Evolutionary conservation across 148 eudicot genomes (phyloP).

Genomic region (Chenopodium album): DNA sequence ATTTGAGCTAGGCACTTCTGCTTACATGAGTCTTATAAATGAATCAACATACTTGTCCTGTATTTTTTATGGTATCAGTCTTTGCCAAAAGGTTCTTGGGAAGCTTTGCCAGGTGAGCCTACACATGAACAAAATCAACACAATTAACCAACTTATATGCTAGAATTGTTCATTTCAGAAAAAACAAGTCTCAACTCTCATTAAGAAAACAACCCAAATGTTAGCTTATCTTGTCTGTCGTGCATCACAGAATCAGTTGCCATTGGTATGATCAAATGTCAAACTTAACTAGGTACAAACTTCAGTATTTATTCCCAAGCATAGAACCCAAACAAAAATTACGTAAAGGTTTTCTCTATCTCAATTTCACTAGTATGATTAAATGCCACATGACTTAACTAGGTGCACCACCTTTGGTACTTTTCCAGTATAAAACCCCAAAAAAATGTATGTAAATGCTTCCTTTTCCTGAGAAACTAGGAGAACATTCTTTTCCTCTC

Average conservation of each 20-base stretch:
- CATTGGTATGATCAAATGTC: not conserved
- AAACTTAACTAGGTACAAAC: not conserved
- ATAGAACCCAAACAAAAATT: not conserved
- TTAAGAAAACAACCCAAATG: not conserved
- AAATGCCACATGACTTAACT: too few species aligned
- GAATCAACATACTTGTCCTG: constrained; percentile 31
- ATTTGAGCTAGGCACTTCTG: not conserved
- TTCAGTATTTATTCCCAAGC: not conserved
- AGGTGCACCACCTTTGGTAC: too few species aligned
- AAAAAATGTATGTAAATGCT: not conserved
- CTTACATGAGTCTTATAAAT: not conserved
- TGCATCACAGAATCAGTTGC: not conserved
- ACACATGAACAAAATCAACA: constrained; percentile 16
- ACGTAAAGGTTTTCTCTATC: not conserved
- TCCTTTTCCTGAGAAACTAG: not conserved
- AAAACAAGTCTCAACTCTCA: not conserved
- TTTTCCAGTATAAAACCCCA: not conserved
- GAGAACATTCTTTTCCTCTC: not conserved
- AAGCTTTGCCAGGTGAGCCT: constrained; percentile 35
- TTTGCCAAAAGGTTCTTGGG: constrained; percentile 35
- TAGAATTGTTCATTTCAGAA: not conserved
- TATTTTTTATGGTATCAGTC: constrained; percentile 26
- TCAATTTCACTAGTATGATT: too few species aligned
- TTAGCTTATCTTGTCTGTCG: not conserved
- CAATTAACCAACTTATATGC: not conserved